phyloP scores from a whole-genome alignment of 176 grass and related monocot species.

The Zizania latifolia region DNA sequence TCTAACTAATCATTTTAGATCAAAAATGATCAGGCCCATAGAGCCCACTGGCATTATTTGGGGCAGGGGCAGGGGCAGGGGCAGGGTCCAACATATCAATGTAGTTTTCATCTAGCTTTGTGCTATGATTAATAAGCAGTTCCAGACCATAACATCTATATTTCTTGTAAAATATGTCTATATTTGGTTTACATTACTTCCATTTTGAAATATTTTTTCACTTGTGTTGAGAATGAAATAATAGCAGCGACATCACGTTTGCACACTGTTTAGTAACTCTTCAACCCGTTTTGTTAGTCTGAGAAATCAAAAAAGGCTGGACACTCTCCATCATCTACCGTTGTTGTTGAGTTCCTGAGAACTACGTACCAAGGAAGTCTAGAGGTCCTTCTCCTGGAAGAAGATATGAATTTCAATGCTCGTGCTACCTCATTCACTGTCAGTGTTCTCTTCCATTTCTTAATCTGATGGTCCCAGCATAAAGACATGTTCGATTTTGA shows the following conservation, averaged over 20 bases:
- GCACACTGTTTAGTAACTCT: not conserved
- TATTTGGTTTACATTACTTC: not conserved
- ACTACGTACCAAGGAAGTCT: conserved; percentile 53
- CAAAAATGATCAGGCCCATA: not conserved
- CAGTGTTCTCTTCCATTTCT: not conserved
- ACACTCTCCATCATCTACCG: conserved; percentile 45
- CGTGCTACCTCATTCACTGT: conserved; percentile 68
- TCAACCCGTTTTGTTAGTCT: conserved; percentile 47
- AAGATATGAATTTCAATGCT: conserved; percentile 95
- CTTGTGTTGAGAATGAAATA: not conserved
- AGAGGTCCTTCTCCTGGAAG: conserved; percentile 61
- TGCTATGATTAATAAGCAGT: not conserved
- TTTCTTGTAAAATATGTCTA: not conserved
- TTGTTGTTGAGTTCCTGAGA: conserved; percentile 60
- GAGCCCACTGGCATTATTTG: not conserved
- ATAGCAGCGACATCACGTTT: not conserved
- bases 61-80: not conserved
- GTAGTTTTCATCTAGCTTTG: not conserved
- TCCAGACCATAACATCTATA: not conserved
- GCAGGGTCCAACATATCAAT: not conserved
- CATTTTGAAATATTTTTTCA: not conserved
- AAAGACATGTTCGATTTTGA: not conserved
- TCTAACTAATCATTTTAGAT: not conserved
- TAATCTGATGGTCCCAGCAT: not conserved
- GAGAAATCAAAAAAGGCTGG: conserved; percentile 74